These are phyloP conservation scores for Ephemerocybe angulata DNA, from an alignment of 768 basidiomycete species.

Conservation along the genomic window DNA sequence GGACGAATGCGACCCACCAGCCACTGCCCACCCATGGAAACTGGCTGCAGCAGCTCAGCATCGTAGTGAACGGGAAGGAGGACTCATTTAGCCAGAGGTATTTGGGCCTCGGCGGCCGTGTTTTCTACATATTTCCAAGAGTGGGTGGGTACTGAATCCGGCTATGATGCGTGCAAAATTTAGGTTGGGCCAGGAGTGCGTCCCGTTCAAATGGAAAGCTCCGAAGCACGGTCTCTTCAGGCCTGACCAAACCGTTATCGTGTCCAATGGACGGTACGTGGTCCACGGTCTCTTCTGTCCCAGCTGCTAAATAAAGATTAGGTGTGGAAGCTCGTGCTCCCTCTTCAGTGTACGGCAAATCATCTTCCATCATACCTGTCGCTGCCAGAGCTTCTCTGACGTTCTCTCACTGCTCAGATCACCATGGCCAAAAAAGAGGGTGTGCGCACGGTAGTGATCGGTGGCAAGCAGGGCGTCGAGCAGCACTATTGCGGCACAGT, in stretches of 20 bases:
- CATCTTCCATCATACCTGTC: conserved; percentile 17
- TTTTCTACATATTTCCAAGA: too few relatives aligned
- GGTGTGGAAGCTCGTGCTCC: conserved; percentile 48
- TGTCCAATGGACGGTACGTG: conserved; percentile 51
- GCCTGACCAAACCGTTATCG: conserved; percentile 44
- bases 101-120: too few relatives aligned
- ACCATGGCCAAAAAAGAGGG: conserved; percentile 59
- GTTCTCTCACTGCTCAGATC: conserved; percentile 32
- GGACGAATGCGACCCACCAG: conserved; percentile 44
- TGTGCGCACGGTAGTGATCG: conserved; percentile 54
- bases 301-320: conserved; percentile 11
- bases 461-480: conserved; percentile 41
- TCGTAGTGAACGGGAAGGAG: conserved; percentile 42
- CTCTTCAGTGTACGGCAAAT: conserved; percentile 37
- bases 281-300: background rate
- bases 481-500: conserved; percentile 63
- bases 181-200: conserved; percentile 47
- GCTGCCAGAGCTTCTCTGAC: background rate
- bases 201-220: conserved; percentile 34
- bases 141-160: too few relatives aligned
- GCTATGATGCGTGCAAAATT: too few relatives aligned
- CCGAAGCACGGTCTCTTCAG: conserved; percentile 47
- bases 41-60: conserved; percentile 45
- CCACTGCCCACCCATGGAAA: conserved; percentile 37
- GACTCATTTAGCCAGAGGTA: conserved; percentile 53